A percentile compares a stretch with the other conserved stretches of the same genome.
phyloP scores from a whole-genome alignment of 495 filamentous ascomycete species.

The Penicillium riverlandense region DNA sequence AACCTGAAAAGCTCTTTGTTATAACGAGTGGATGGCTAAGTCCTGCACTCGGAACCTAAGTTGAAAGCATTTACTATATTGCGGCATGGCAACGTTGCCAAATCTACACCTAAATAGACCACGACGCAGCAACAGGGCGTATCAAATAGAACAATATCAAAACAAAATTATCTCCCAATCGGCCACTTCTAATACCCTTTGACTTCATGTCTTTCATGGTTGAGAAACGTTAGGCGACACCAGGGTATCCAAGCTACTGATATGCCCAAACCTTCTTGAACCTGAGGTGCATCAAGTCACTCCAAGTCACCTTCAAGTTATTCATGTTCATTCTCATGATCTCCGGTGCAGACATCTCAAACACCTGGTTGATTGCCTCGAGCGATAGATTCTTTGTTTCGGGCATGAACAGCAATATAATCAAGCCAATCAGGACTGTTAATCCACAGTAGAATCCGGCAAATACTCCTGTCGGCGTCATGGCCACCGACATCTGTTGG shows the following conservation, averaged over 20 bases:
- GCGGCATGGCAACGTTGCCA: no score
- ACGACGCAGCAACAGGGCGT: no score
- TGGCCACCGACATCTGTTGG: slow-evolving; percentile 1
- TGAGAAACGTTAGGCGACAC: background rate
- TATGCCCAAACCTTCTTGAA: background rate
- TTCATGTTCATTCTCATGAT: background rate
- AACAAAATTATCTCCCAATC: no score
- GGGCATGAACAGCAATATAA: background rate
- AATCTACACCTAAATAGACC: no score
- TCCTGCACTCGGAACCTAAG: no score
- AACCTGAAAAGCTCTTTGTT: no score
- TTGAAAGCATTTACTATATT: no score
- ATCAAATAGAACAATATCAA: no score
- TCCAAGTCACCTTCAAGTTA: background rate
- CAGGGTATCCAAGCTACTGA: background rate
- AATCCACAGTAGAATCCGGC: background rate
- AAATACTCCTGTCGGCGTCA: background rate
- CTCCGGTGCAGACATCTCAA: background rate
- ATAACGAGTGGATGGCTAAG: no score
- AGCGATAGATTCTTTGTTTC: background rate
- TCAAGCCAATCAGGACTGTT: background rate
- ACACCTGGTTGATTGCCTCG: background rate
- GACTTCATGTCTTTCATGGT: no score
- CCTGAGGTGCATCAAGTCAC: background rate
- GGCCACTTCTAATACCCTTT: no score